phyloP scores from a whole-genome alignment of 169 alveolate species.

The Cryptosporidium meleagridis region DNA sequence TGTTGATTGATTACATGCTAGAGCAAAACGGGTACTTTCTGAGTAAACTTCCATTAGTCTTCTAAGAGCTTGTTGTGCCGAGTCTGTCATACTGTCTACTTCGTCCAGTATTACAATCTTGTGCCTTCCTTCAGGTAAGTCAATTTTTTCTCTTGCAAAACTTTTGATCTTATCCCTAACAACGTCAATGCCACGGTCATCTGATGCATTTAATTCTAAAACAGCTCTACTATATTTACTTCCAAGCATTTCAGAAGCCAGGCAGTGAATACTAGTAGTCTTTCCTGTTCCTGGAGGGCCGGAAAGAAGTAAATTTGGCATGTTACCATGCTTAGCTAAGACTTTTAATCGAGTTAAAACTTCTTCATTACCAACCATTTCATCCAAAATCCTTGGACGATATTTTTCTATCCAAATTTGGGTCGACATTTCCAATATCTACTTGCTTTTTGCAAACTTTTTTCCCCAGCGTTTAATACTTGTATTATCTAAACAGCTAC shows the following conservation, averaged over 20 bases:
- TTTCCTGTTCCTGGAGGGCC: constrained; percentile 99
- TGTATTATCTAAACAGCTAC: neutral
- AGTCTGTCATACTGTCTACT: constrained; percentile 99
- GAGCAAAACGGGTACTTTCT: constrained; percentile 97
- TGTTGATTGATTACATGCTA: constrained; percentile 98
- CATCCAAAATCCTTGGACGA: constrained; percentile 94
- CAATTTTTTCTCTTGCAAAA: constrained; percentile 94
- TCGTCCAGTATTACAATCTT: constrained; percentile 98
- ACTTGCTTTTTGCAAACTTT: neutral
- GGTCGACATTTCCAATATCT: constrained; percentile 59
- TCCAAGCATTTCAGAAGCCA: constrained; percentile 96
- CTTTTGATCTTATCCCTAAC: constrained; percentile 97
- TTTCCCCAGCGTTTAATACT: neutral
- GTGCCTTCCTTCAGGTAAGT: constrained; percentile 93
- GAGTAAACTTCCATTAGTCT: constrained; percentile 97
- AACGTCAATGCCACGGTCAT: constrained; percentile 99
- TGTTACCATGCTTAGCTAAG: constrained; percentile 94
- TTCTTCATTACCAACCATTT: constrained; percentile 96
- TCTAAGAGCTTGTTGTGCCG: constrained; percentile 99
- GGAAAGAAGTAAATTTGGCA: constrained; percentile 96
- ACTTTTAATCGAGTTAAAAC: constrained; percentile 92
- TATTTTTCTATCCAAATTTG: constrained; percentile 96
- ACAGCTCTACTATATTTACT: constrained; percentile 88
- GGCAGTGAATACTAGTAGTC: constrained; percentile 97
- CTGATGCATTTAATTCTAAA: constrained; percentile 99